Conservation (phyloP, 2,329 filamentous ascomycete genomes). For the Septoria linicola region DNA sequence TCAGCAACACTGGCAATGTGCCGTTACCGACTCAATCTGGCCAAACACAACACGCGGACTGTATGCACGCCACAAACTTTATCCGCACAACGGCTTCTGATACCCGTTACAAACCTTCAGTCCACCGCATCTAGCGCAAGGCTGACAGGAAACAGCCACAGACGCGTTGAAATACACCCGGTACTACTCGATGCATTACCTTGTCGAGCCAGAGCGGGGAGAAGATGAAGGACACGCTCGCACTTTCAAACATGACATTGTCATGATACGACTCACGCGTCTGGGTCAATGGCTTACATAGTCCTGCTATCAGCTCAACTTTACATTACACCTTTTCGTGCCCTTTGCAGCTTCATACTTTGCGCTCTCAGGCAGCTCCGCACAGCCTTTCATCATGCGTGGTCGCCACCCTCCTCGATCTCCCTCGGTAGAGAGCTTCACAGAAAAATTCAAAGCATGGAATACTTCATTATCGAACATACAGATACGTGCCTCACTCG, state of each 20-base stretch:
- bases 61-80: conserved; percentile 3
- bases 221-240: neutral
- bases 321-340: neutral
- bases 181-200: neutral
- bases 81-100: conserved; percentile 6
- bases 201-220: neutral
- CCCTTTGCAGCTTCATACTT: neutral
- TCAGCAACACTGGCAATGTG: neutral
- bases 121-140: neutral
- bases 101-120: conserved; percentile 2
- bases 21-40: neutral
- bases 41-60: neutral
- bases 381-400: neutral
- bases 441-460: conserved; percentile 15
- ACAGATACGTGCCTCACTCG: conserved; percentile 8
- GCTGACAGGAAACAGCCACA: conserved; percentile 2
- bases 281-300: neutral
- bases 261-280: neutral
- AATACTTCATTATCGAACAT: conserved; percentile 3
- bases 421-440: conserved; percentile 10
- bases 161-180: neutral
- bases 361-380: neutral
- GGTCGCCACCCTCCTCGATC: neutral
- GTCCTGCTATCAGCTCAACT: neutral
- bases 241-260: neutral